Conservation (phyloP, 108 stramenopile genomes). For the Thalassiosira profunda region DNA sequence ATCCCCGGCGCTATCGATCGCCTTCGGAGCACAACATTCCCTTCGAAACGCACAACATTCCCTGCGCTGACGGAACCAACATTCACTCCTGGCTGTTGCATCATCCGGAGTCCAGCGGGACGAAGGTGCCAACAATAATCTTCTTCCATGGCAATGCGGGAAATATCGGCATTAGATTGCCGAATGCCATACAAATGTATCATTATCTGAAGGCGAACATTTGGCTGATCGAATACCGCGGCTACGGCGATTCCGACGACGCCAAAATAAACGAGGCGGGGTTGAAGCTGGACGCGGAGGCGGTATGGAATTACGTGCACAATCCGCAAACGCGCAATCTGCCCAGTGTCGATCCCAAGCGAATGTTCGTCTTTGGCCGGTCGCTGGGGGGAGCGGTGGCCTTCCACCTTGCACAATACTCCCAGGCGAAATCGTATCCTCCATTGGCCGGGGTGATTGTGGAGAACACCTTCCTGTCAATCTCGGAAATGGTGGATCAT, state of each 20-base stretch:
- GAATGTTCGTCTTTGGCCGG: conserved; percentile 90
- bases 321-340: conserved; percentile 18
- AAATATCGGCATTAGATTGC: conserved; percentile 95
- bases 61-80: conserved; percentile 61
- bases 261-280: conserved; percentile 76
- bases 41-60: conserved; percentile 69
- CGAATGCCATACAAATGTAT: conserved; percentile 86
- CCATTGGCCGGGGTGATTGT: conserved; percentile 90
- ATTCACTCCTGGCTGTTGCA: conserved; percentile 91
- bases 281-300: conserved; percentile 89
- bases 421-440: conserved; percentile 43
- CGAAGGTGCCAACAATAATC: conserved; percentile 78
- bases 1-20: conserved; percentile 74
- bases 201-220: conserved; percentile 74
- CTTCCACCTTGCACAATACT: conserved; percentile 81
- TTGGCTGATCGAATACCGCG: conserved; percentile 94
- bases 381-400: conserved; percentile 95
- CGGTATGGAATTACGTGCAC: conserved; percentile 51
- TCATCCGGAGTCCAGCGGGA: conserved; percentile 45
- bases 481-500: conserved; percentile 94
- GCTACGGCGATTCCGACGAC: conserved; percentile 86
- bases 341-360: conserved; percentile 59
- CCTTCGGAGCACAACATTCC: conserved; percentile 70
- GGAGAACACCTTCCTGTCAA: conserved; percentile 96
- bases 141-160: conserved; percentile 99